Percentiles rank a stretch among this genome's conserved stretches.
These are phyloP conservation scores for Ascodesmis nigricans DNA, from an alignment of 495 filamentous ascomycete genomes.

Conservation along the genomic window DNA sequence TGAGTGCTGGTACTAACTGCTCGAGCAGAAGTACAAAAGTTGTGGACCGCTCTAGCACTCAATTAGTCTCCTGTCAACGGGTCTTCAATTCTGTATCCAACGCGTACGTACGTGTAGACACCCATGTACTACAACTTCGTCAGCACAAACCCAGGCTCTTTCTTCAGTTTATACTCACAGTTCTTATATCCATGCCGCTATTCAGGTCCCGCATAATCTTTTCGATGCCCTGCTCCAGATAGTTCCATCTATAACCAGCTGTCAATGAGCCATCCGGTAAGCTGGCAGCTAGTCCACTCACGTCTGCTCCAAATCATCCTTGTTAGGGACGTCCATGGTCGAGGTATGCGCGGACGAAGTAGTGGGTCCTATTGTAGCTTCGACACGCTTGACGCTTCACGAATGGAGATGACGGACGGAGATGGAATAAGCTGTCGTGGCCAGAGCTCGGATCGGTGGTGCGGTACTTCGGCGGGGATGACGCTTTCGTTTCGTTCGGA, in stretches of 20 bases:
- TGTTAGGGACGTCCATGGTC: too few species aligned
- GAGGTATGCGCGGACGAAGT: too few species aligned
- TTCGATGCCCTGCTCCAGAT: slow-evolving; percentile 66
- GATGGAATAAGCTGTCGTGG: too few species aligned
- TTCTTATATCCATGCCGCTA: slow-evolving; percentile 77
- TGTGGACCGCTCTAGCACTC: slow-evolving; percentile 59
- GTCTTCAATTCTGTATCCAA: slow-evolving; percentile 6
- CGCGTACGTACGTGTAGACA: slow-evolving; percentile 86
- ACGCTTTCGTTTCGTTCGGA: too few species aligned
- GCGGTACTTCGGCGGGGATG: too few species aligned
- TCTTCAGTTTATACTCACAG: too few species aligned
- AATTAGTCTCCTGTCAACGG: slow-evolving; percentile 8
- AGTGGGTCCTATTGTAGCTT: too few species aligned
- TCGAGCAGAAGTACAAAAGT: slow-evolving; percentile 98
- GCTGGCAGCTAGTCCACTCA: slow-evolving; percentile 27
- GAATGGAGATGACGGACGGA: too few species aligned
- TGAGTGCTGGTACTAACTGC: slow-evolving; percentile 32
- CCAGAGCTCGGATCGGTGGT: too few species aligned
- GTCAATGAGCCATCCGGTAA: slow-evolving; percentile 12
- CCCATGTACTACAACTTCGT: slow-evolving; percentile 98
- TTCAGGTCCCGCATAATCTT: slow-evolving; percentile 83
- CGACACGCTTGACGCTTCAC: too few species aligned
- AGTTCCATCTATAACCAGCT: slow-evolving; percentile 46
- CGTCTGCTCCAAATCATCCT: slow-evolving; percentile 70
- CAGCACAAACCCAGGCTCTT: too few species aligned